phyloP scores from a whole-genome alignment of 2,329 filamentous ascomycete genomes.

The Alternaria burnsii region DNA sequence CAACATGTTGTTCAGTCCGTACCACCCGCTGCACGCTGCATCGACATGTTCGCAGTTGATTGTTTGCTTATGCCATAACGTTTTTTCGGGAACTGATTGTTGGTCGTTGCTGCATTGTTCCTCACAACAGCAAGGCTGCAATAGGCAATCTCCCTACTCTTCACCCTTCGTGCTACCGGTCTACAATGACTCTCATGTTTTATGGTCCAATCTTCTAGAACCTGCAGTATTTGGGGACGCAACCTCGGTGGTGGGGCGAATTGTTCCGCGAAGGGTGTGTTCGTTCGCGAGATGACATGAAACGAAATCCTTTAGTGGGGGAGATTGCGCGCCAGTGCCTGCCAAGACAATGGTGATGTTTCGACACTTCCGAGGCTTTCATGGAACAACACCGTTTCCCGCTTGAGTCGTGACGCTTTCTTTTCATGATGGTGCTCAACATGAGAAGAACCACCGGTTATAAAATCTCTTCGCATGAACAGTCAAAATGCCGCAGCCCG shows the following conservation, averaged over 20 bases:
- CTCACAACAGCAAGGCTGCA: not conserved
- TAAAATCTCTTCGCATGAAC: not conserved
- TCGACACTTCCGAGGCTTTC: slow-evolving; percentile 15
- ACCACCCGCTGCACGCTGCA: not conserved
- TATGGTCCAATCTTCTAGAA: slow-evolving; percentile 17
- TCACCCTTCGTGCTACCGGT: slow-evolving; percentile 3
- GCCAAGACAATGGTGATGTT: slow-evolving; percentile 19
- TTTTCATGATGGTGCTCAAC: not conserved
- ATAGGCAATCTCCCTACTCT: not conserved
- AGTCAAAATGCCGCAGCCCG: not conserved
- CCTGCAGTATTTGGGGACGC: slow-evolving; percentile 13
- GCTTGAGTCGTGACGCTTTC: not conserved
- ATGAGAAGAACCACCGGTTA: slow-evolving; percentile 4
- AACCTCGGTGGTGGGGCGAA: slow-evolving; percentile 20
- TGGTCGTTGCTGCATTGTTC: not conserved
- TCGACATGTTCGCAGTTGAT: slow-evolving; percentile 3
- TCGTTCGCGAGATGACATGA: slow-evolving; percentile 18
- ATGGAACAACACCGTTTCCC: not conserved
- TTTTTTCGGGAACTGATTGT: not conserved
- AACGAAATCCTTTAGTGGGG: slow-evolving; percentile 26
- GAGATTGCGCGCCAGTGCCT: slow-evolving; percentile 26
- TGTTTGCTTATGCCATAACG: slow-evolving; percentile 1
- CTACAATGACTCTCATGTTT: slow-evolving; percentile 7
- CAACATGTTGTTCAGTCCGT: slow-evolving; percentile 12
- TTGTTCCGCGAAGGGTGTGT: slow-evolving; percentile 21